These are phyloP conservation scores for Corrigiola litoralis DNA, from an alignment of 179 eudicot genomes.

Conservation along the genomic window DNA sequence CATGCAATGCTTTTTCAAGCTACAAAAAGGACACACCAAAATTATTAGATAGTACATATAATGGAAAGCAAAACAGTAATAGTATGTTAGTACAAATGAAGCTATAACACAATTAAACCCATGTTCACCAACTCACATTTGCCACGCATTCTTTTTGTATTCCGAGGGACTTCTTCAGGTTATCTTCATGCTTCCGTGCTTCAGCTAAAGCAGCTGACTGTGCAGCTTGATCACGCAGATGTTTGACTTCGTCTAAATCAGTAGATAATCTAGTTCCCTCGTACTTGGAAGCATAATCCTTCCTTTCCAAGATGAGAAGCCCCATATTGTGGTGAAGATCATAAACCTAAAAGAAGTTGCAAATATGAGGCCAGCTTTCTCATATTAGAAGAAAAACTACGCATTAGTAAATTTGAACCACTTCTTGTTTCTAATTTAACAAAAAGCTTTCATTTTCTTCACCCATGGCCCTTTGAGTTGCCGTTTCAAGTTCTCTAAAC, in stretches of 20 bases:
- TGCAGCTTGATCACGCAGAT: conserved; percentile 56
- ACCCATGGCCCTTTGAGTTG: too few relatives aligned
- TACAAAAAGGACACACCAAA: conserved; percentile 19
- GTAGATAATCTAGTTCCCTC: conserved; percentile 55
- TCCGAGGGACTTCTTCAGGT: conserved; percentile 73
- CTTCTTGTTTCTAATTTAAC: too few relatives aligned
- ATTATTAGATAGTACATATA: neutral
- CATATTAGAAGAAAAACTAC: neutral
- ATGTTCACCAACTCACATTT: conserved; percentile 47
- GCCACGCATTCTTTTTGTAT: conserved; percentile 87
- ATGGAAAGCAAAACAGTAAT: neutral
- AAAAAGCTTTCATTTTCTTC: too few relatives aligned
- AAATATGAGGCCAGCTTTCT: neutral
- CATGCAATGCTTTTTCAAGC: conserved; percentile 93
- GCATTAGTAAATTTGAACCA: neutral
- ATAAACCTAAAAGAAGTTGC: conserved; percentile 44
- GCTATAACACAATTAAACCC: too few relatives aligned
- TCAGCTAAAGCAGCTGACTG: conserved; percentile 56
- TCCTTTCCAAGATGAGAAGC: conserved; percentile 73
- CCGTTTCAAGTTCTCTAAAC: too few relatives aligned
- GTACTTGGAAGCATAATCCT: conserved; percentile 73
- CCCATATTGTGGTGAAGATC: conserved; percentile 90
- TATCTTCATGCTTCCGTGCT: conserved; percentile 73
- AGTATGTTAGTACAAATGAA: neutral
- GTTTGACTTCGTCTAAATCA: conserved; percentile 52